Conservation (phyloP, 495 filamentous ascomycete species). For the Penicillium robsamsonii region DNA sequence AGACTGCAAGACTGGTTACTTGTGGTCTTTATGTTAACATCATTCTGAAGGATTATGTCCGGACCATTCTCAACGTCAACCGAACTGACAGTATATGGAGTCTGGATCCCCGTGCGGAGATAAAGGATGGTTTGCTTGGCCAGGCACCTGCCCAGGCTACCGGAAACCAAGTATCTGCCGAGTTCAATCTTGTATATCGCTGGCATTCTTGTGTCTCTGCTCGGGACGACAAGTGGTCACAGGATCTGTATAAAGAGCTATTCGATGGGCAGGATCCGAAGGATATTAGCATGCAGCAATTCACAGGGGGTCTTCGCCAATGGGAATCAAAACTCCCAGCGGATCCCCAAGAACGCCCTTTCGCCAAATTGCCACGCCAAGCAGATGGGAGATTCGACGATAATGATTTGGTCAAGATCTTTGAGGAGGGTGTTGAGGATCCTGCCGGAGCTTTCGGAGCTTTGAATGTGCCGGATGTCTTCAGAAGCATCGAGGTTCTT, state of each 20-base stretch:
- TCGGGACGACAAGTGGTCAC: slow-evolving; percentile 72
- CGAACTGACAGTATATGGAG: slow-evolving; percentile 69
- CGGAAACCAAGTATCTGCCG: slow-evolving; percentile 75
- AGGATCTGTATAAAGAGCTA: slow-evolving; percentile 60
- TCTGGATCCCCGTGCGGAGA: slow-evolving; percentile 67
- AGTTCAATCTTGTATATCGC: slow-evolving; percentile 74
- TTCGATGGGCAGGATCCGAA: slow-evolving; percentile 53
- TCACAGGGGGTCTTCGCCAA: slow-evolving; percentile 56
- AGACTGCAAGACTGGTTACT: slow-evolving; percentile 68
- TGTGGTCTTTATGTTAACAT: slow-evolving; percentile 79
- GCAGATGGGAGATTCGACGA: slow-evolving; percentile 61
- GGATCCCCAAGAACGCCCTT: slow-evolving; percentile 63
- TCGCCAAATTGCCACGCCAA: slow-evolving; percentile 60
- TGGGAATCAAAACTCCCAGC: slow-evolving; percentile 57
- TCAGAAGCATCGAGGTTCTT: slow-evolving; percentile 76
- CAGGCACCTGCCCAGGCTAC: slow-evolving; percentile 38
- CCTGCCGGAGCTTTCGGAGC: slow-evolving; percentile 62
- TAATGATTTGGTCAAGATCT: slow-evolving; percentile 66
- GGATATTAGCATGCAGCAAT: slow-evolving; percentile 53
- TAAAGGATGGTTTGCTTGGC: slow-evolving; percentile 38
- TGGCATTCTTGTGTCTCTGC: slow-evolving; percentile 78
- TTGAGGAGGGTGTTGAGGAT: slow-evolving; percentile 63
- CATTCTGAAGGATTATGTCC: slow-evolving; percentile 74
- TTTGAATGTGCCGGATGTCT: slow-evolving; percentile 67
- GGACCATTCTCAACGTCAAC: slow-evolving; percentile 77